Evolutionary conservation across 164 flowering plant species (phyloP).

Genomic region (Litsea cubeba): DNA sequence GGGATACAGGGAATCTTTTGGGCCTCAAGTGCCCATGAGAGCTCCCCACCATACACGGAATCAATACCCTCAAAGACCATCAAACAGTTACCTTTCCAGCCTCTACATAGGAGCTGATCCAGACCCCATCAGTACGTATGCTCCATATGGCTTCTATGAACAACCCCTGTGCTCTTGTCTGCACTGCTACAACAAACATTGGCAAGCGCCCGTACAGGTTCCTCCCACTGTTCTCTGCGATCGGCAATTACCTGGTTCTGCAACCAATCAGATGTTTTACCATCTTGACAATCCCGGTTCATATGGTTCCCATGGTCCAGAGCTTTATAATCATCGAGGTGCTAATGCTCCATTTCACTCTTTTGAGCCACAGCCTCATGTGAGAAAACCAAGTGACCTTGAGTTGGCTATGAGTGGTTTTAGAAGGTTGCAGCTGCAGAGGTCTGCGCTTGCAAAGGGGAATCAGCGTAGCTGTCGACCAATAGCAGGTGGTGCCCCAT

Average conservation of each 20-base stretch:
- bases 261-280: slow-evolving; percentile 27
- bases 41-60: slow-evolving; percentile 24
- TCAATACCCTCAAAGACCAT: slow-evolving; percentile 13
- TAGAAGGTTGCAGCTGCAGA: slow-evolving; percentile 28
- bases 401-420: slow-evolving; percentile 33
- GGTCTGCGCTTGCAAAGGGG: slow-evolving; percentile 23
- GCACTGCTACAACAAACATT: slow-evolving; percentile 43
- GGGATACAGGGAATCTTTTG: slow-evolving; percentile 39
- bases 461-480: slow-evolving; percentile 39
- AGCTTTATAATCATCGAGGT: slow-evolving; percentile 22
- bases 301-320: slow-evolving; percentile 28
- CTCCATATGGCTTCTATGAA: slow-evolving; percentile 35
- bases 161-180: slow-evolving; percentile 59
- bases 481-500: slow-evolving; percentile 75
- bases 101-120: slow-evolving; percentile 25
- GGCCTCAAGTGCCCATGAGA: slow-evolving; percentile 29
- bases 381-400: slow-evolving; percentile 43
- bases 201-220: slow-evolving; percentile 32
- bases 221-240: slow-evolving; percentile 26
- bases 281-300: slow-evolving; percentile 26
- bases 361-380: slow-evolving; percentile 26
- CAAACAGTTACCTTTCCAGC: slow-evolving; percentile 30
- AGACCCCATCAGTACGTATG: slow-evolving; percentile 25
- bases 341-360: slow-evolving; percentile 21
- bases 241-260: slow-evolving; percentile 26